Evolutionary conservation across 1,284 basidiomycete species (phyloP), one percentile per base, ranked within the genome.

Genomic region (Takashimella koratensis): DNA sequence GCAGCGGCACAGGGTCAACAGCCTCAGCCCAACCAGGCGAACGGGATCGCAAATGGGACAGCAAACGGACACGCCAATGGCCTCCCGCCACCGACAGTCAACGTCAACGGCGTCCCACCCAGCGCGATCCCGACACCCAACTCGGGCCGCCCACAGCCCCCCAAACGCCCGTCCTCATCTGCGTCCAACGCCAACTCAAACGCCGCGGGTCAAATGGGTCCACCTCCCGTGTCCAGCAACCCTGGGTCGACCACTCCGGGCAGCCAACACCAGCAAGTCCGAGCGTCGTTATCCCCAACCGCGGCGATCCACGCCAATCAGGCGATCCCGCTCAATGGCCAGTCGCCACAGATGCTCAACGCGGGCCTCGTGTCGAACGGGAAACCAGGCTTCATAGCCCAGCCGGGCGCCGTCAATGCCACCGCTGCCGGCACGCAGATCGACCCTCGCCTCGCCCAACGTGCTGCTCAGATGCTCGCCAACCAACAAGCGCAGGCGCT

Each of bases 1-100:
- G 44, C 49, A 1, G 53, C 49, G 25, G 48, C 46, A 3, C 53
- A 48, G 21, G 47, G 27, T 2, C 51, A 55, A 45, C 23, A 24
- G 20, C 24, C 5, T 4, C 19, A 43, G 10, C 6, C 10, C 20
- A n/a, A 22, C 20, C 13, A 26, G 16, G 19, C 12, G 44, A 22
- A 24, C 19, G 44, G 12, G 20, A 25, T 13, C 24, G 24, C 12
- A 10, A 22, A 45, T 45, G 44, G 44, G 10, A 6, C 21, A 8
- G 30, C 24, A 5, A 45, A 45, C 12, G 19, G 44, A 11, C 5
- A 19, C 24, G 12, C 20, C 19, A 21, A 19, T 24, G 24, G 19
- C 23, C 10, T 11, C 20, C 19, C 23, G 5, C 44, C 44, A 13
- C 44, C 44, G 24, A 24, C 44, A 45, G 20, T 24, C 13, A 24